These are phyloP conservation scores for Prunus padus DNA, from an alignment of 306 rosid genomes.

Conservation along the genomic window DNA sequence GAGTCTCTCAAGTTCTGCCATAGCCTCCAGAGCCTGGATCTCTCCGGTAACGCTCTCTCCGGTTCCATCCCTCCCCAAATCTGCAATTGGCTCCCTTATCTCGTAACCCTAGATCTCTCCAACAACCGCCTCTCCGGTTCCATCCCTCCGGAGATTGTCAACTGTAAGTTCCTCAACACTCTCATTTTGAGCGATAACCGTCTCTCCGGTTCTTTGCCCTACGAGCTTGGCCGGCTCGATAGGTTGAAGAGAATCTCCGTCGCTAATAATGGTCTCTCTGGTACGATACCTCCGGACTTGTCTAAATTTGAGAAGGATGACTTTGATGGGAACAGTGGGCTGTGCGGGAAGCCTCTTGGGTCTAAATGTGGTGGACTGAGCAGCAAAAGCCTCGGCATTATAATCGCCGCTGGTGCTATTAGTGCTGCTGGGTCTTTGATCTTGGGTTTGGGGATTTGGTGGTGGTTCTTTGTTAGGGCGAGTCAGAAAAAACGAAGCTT, in stretches of 20 bases:
- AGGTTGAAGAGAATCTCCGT: slow-evolving; percentile 49
- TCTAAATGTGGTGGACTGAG: slow-evolving; percentile 49
- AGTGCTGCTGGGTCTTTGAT: slow-evolving; percentile 50
- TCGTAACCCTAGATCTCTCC: slow-evolving; percentile 59
- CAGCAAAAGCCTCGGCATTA: slow-evolving; percentile 43
- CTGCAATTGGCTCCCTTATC: slow-evolving; percentile 55
- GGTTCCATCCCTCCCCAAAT: slow-evolving; percentile 46
- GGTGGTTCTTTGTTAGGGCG: slow-evolving; percentile 47
- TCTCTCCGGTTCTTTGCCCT: slow-evolving; percentile 50
- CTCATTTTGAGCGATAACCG: slow-evolving; percentile 36
- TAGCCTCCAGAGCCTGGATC: slow-evolving; percentile 48
- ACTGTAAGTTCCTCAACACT: slow-evolving; percentile 51
- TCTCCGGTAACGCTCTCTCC: slow-evolving; percentile 43
- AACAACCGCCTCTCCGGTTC: slow-evolving; percentile 45
- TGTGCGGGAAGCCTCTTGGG: slow-evolving; percentile 51
- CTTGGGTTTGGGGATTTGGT: slow-evolving; percentile 48
- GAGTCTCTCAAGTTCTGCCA: slow-evolving; percentile 50
- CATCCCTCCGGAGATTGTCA: slow-evolving; percentile 50
- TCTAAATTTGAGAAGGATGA: slow-evolving; percentile 25
- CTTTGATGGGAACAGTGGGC: slow-evolving; percentile 44
- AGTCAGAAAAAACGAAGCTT: slow-evolving; percentile 28
- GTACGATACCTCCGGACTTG: slow-evolving; percentile 43
- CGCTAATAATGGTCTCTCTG: slow-evolving; percentile 43
- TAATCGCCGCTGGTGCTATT: slow-evolving; percentile 48
- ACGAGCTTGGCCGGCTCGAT: slow-evolving; percentile 49